Conservation (phyloP, 2,329 filamentous ascomycete species). For the Cordyceps pruinosa region DNA sequence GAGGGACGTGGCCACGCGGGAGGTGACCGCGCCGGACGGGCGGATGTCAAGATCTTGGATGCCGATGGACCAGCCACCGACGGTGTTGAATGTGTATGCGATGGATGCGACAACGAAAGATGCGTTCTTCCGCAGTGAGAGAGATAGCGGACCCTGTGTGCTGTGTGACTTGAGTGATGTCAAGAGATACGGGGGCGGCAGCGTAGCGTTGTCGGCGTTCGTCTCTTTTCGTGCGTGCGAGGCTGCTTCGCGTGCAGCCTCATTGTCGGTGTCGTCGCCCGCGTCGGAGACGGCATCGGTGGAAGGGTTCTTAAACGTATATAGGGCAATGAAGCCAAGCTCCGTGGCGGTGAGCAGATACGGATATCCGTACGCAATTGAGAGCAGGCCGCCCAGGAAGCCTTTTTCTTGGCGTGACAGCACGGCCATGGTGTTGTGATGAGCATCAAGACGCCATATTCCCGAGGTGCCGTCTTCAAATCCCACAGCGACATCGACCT, state of each 20-base stretch:
- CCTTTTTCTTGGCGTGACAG: slow-evolving; percentile 56
- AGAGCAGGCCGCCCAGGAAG: slow-evolving; percentile 58
- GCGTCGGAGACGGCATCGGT: slow-evolving; percentile 8
- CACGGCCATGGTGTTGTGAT: slow-evolving; percentile 35
- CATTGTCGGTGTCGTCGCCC: slow-evolving; percentile 7
- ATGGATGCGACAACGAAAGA: slow-evolving; percentile 70
- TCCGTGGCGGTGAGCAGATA: slow-evolving; percentile 75
- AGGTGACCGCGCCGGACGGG: slow-evolving; percentile 27
- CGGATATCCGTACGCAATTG: slow-evolving; percentile 65
- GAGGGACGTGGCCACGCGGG: slow-evolving; percentile 30
- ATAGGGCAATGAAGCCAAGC: slow-evolving; percentile 68
- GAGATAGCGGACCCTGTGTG: slow-evolving; percentile 67
- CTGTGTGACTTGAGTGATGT: slow-evolving; percentile 77
- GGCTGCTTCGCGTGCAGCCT: not conserved
- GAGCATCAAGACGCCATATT: slow-evolving; percentile 55
- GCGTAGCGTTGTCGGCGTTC: not conserved
- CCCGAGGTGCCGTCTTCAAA: slow-evolving; percentile 66
- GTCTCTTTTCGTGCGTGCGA: not conserved
- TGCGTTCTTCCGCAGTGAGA: slow-evolving; percentile 68
- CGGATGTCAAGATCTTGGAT: slow-evolving; percentile 78
- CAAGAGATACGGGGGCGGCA: slow-evolving; percentile 43
- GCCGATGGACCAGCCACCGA: slow-evolving; percentile 79
- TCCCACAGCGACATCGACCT: slow-evolving; percentile 58
- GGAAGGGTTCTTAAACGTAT: slow-evolving; percentile 47
- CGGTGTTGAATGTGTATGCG: slow-evolving; percentile 74